Conservation (phyloP, 805 yeast species). For the Lachancea sp. region DNA sequence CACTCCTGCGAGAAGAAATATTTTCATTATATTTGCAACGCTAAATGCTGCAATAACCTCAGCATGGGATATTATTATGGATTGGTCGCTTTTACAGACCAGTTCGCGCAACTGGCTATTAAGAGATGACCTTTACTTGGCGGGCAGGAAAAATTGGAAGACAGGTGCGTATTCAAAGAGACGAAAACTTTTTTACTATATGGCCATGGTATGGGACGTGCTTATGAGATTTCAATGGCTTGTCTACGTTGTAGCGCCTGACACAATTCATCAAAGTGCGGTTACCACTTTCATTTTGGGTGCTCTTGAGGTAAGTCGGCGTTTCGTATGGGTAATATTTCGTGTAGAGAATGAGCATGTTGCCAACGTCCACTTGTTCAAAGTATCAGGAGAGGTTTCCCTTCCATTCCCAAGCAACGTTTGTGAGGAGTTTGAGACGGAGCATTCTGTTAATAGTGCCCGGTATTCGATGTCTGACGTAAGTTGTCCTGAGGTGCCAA, state of each 20-base stretch:
- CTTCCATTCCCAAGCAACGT: constrained; percentile 8
- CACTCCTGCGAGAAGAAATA: constrained; percentile 38
- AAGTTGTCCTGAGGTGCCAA: constrained; percentile 4
- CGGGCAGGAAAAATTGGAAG: constrained; percentile 35
- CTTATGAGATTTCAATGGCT: constrained; percentile 86
- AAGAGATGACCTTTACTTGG: constrained; percentile 67
- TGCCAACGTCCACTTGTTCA: constrained; percentile 74
- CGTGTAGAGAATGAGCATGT: constrained; percentile 96
- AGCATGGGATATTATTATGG: constrained; percentile 91
- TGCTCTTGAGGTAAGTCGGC: constrained; percentile 69
- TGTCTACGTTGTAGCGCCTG: constrained; percentile 72
- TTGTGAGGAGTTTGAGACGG: constrained; percentile 1
- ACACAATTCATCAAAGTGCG: constrained; percentile 81
- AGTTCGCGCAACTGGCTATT: constrained; percentile 50
- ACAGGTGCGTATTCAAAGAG: constrained; percentile 26
- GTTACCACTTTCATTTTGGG: constrained; percentile 79
- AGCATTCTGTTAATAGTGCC: constrained; percentile 1
- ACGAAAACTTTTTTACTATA: constrained; percentile 51
- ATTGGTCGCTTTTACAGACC: constrained; percentile 83
- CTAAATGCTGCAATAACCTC: constrained; percentile 65
- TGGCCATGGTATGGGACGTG: constrained; percentile 68
- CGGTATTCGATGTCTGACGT: constrained; percentile 5
- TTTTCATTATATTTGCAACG: constrained; percentile 67
- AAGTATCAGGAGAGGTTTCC: constrained; percentile 71
- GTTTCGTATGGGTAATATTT: constrained; percentile 85